Evolutionary conservation across 2,329 filamentous ascomycete genomes (phyloP).

Genomic region (Lachnellula willkommii): DNA sequence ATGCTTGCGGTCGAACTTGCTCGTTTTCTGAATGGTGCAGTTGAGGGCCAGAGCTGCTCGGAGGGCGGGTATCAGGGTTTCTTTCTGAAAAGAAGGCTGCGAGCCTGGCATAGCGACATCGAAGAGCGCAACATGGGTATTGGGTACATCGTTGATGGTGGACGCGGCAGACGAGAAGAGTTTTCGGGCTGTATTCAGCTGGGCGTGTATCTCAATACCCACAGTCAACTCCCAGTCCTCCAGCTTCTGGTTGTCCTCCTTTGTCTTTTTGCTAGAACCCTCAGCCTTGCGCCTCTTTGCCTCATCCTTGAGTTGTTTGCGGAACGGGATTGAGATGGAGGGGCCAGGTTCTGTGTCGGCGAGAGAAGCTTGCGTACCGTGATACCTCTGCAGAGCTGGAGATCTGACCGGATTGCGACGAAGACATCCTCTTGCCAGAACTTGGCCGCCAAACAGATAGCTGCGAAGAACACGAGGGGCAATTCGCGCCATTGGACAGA

Average conservation of each 20-base stretch:
- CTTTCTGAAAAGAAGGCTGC: constrained; percentile 79
- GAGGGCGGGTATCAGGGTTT: constrained; percentile 80
- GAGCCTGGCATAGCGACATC: constrained; percentile 85
- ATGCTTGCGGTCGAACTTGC: constrained; percentile 91
- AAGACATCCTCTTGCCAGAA: constrained; percentile 26
- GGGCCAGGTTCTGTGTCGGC: constrained; percentile 8
- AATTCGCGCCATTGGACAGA: constrained; percentile 25
- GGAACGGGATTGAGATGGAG: constrained; percentile 44
- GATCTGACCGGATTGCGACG: constrained; percentile 7
- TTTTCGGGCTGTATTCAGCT: constrained; percentile 83
- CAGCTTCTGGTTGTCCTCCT: constrained; percentile 39
- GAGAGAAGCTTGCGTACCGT: constrained; percentile 13
- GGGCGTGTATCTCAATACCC: constrained; percentile 94
- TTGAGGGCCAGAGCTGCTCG: constrained; percentile 80
- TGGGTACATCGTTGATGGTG: constrained; percentile 63
- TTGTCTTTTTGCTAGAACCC: constrained; percentile 27
- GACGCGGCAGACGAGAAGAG: constrained; percentile 75
- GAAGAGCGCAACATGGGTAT: constrained; percentile 83
- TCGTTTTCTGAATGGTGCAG: constrained; percentile 70
- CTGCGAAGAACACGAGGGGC: constrained; percentile 24
- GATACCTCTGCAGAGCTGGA: constrained; percentile 6
- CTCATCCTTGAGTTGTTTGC: constrained; percentile 68
- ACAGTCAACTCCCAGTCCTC: constrained; percentile 84
- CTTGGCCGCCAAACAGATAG: constrained; percentile 28
- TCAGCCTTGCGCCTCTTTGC: constrained; percentile 45